Evolutionary conservation across 83 land plant species (phyloP).

Genomic region (Picea abies): DNA sequence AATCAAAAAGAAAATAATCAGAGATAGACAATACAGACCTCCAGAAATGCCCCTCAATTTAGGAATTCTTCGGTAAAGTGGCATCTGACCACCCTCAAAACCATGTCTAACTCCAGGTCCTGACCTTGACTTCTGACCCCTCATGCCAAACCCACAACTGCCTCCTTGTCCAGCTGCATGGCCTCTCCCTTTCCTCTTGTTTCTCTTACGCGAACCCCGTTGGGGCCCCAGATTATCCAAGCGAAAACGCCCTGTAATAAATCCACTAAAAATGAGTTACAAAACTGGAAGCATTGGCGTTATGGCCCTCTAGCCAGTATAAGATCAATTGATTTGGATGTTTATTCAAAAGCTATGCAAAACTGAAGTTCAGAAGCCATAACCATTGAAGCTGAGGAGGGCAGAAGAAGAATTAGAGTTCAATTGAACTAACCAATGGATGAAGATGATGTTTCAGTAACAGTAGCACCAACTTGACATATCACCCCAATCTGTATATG

Average conservation of each 20-base stretch:
- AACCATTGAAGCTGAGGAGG: too few species aligned
- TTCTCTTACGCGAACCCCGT: constrained; percentile 87
- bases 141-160: constrained; percentile 93
- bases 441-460: too few species aligned
- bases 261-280: too few species aligned
- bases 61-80: constrained; percentile 88
- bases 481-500: too few species aligned
- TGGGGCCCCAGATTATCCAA: constrained; percentile 90
- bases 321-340: too few species aligned
- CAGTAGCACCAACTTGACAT: too few species aligned
- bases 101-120: constrained; percentile 92
- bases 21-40: constrained; percentile 38
- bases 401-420: too few species aligned
- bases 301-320: too few species aligned
- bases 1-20: not conserved
- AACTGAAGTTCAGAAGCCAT: too few species aligned
- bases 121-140: constrained; percentile 97
- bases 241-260: constrained; percentile 56
- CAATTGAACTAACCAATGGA: too few species aligned
- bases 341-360: too few species aligned
- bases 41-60: constrained; percentile 96
- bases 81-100: constrained; percentile 99
- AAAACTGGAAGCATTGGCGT: too few species aligned
- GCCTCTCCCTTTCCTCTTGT: constrained; percentile 87
- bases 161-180: constrained; percentile 75